A percentile compares a stretch with the other conserved stretches of the same genome.
These are phyloP conservation scores for Mycotypha africana DNA, from an alignment of 371 early-diverging fungal species.

Conservation along the genomic window DNA sequence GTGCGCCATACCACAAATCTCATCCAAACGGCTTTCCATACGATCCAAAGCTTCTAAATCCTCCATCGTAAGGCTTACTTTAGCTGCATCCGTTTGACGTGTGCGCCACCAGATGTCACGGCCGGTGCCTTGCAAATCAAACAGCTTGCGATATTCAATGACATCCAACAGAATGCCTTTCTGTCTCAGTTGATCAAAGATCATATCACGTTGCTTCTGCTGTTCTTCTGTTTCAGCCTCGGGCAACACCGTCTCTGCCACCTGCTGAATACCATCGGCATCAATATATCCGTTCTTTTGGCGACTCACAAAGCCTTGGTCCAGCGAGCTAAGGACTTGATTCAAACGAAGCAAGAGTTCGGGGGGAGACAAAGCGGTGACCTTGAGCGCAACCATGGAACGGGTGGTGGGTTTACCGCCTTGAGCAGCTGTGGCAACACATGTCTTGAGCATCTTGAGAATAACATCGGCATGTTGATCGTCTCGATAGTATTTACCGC, in stretches of 20 bases:
- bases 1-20: constrained; percentile 59
- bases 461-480: constrained; percentile 58
- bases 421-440: constrained; percentile 61
- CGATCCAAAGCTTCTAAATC: constrained; percentile 69
- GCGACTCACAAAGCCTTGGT: constrained; percentile 30
- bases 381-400: constrained; percentile 79
- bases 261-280: constrained; percentile 12
- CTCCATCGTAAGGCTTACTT: constrained; percentile 26
- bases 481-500: constrained; percentile 12
- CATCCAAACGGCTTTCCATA: constrained; percentile 59
- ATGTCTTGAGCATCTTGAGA: constrained; percentile 54
- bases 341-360: constrained; percentile 69
- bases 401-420: constrained; percentile 37
- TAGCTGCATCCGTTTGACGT: constrained; percentile 6
- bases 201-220: constrained; percentile 4
- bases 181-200: constrained; percentile 7
- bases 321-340: constrained; percentile 32
- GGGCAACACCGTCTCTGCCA: constrained; percentile 18
- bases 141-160: constrained; percentile 19
- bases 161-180: constrained; percentile 11
- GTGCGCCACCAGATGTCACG: constrained; percentile 32
- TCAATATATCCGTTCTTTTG: constrained; percentile 20
- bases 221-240: constrained; percentile 13
- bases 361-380: constrained; percentile 83
- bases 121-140: constrained; percentile 23